Evolutionary conservation across 306 rosid genomes (phyloP).

Genomic region (Castanea mollissima): DNA sequence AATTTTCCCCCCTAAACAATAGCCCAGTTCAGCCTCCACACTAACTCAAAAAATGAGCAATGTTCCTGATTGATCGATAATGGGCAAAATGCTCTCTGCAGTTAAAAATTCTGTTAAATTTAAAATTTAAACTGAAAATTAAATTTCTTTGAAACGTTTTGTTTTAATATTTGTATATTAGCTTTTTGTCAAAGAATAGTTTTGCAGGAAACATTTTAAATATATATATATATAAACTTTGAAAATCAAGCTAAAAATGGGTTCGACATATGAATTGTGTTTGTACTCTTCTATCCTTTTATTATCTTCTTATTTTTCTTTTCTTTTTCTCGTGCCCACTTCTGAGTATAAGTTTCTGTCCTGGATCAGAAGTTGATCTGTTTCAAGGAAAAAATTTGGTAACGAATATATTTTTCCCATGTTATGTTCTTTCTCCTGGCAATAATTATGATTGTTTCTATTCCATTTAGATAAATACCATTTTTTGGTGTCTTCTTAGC

Average conservation of each 20-base stretch:
- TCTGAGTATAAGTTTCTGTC: slow-evolving; percentile 50
- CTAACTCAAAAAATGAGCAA: too few relatives aligned
- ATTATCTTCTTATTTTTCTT: neutral
- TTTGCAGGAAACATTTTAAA: neutral
- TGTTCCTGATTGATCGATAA: too few relatives aligned
- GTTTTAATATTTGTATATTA: too few relatives aligned
- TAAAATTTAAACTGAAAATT: too few relatives aligned
- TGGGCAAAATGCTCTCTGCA: too few relatives aligned
- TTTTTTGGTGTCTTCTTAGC: slow-evolving; percentile 21
- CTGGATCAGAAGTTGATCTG: slow-evolving; percentile 49
- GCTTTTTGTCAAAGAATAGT: neutral
- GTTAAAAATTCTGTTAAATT: too few relatives aligned
- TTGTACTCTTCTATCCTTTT: neutral
- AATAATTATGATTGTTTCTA: neutral
- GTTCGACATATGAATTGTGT: neutral
- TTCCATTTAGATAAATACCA: slow-evolving; percentile 9
- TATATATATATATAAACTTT: neutral
- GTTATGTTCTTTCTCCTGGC: neutral
- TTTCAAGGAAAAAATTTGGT: slow-evolving; percentile 53
- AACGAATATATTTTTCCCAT: neutral
- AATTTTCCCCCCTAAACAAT: too few relatives aligned
- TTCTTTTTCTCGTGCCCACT: slow-evolving; percentile 46
- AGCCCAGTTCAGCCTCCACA: too few relatives aligned
- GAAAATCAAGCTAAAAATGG: neutral
- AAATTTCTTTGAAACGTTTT: too few relatives aligned